Base-by-base conservation (phyloP, 768 basidiomycete species). In the Termitomyces eurrhizus region DNA sequence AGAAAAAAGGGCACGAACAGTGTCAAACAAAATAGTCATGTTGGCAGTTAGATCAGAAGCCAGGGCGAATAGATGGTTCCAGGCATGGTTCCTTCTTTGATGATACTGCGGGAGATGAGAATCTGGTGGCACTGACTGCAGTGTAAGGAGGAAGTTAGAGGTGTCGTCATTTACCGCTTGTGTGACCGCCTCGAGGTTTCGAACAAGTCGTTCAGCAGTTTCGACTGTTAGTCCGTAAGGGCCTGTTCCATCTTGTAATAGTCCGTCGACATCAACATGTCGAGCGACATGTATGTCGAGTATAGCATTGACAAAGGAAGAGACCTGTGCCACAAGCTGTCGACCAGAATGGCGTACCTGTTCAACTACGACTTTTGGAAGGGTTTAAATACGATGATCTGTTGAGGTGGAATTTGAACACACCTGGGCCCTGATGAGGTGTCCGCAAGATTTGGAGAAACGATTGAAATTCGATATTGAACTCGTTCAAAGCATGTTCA, bases 221-320 rank as follows among this genome's bases (percentile, higher is more conserved):
- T 86, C 84, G 1, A 94, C 87, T 24, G 85, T 84, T 62, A 84
- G 80, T 13, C 77, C 68, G 68, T 92, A 93, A 37, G 77, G 69
- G n/a, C 82, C 76, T 5, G 75, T 76, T 0, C 78, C 74, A 39
- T 83, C 80, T 63, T 81, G 77, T 32, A 78, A 78, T 60, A 89
- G 79, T 21, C 89, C 89, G 65, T 93, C 90, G 58, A 95, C 84
- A 69, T 95, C 94, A 61, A 95, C 85, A 69, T 88, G 85, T 29
- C 85, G 83, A 24, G 92, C 92, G 57, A 95, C 73, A 71, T 94
- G 87, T 62, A 94, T 80, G 64, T 92, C 86, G 29, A 83, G 80
- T 42, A 88, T 78, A 53, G 82, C 79, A 7, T 74, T 69, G 33
- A 93, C 73, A 58, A 91, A 83, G 3, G 78, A 70, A 1, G 86